A percentile compares a stretch with the other conserved stretches of the same genome.
Conservation (phyloP, 768 basidiomycete species). For the Tulasnella calospora region DNA sequence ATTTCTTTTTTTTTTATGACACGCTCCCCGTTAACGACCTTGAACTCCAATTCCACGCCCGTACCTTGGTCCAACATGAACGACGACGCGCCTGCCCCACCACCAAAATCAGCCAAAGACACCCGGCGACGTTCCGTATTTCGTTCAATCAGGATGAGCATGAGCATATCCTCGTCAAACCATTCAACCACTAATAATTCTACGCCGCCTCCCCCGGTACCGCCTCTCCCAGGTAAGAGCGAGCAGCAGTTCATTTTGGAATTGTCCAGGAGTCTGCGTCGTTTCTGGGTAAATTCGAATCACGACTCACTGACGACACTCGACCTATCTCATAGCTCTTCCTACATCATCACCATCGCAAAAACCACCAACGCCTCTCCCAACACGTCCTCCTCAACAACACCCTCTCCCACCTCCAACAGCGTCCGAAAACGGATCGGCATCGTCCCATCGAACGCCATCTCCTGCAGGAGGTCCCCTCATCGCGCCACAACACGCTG, state of each 20-base stretch:
- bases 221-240: slow-evolving; percentile 3
- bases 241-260: slow-evolving; percentile 5
- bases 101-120: background rate
- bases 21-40: background rate
- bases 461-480: background rate
- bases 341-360: background rate
- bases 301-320: background rate
- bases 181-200: background rate
- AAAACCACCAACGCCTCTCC: background rate
- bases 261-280: background rate
- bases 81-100: background rate
- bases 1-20: background rate
- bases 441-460: slow-evolving; percentile 1
- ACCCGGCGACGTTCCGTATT: slow-evolving; percentile 21
- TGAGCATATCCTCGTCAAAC: slow-evolving; percentile 16
- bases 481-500: background rate
- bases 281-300: background rate
- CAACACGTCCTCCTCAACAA: slow-evolving; percentile 6
- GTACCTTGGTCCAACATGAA: background rate
- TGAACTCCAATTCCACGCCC: background rate
- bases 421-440: background rate
- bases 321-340: background rate
- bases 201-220: background rate
- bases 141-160: slow-evolving; percentile 23
- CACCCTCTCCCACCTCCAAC: background rate